Base-by-base conservation (phyloP, 306 rosid species). In the Castanospermum australe region DNA sequence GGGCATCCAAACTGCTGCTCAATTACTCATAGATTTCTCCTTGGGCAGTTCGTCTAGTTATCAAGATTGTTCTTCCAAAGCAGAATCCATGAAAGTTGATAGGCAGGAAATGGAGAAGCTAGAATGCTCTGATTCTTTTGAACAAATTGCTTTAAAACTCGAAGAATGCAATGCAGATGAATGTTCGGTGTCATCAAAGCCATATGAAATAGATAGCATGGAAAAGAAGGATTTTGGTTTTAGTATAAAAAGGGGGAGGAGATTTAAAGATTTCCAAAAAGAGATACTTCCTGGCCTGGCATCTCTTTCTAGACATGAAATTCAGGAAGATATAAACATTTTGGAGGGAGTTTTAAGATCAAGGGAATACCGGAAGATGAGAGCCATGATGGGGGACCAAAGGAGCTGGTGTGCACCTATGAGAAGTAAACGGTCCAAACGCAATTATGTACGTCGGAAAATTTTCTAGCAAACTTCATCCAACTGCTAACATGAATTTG, bases 251-350 rank as follows among this genome's bases (percentile, higher is more conserved):
- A 73, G 86, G 71, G 92, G 92, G 50, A 82, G 94, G 77, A 88
- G 94, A 86, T 21, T 82, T 83, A 90, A 88, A 81, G 87, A 88
- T 73, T 88, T 88, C 70, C 92, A 82, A 75, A 87, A 73, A 70
- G 94, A 90, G 48, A 84, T 90, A 79, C 94, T 86, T 75, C 94
- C 94, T 2, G 87, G 87, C 32, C 63, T 90, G 50, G 87, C 90
- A 55, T 84, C 90, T 20, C 94, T 90, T 47, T 82, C 94, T 25
- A 67, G 90, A 61, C 86, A 86, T 2, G 92, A 90, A 73, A 88
- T 90, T 12, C 80, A 73, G 12, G 90, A 87, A 83, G 94, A 90
- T 67, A 75, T 87, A 9, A 84, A 84, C 85, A 87, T 90, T 82
- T 59, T 90, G 61, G 87, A 86, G 81, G 85, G 82, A 21, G 87